Evolutionary conservation across 352 stramenopile species (phyloP), one percentile per base, ranked within the genome.

Genomic region (Phytophthora pseudosyringae): DNA sequence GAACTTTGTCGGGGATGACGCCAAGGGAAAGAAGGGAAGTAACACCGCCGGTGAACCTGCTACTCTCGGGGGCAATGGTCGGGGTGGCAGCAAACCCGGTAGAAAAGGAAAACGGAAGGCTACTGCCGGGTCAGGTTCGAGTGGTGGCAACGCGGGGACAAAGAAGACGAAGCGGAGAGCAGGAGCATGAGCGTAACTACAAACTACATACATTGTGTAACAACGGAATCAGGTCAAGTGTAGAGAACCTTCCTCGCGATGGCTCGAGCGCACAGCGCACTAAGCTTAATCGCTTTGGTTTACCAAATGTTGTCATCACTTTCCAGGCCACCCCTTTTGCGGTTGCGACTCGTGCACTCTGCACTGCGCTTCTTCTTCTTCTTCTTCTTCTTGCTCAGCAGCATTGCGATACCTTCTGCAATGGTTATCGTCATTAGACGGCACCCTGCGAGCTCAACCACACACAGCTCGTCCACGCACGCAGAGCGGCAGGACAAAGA

Each of bases 361-460:
- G n/a, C 21, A 48, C 39, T 49, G 12, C 3, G 12, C 35, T 48
- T 29, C 5, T 18, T 39, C 32, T 5, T 28, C 28, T 60, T 71
- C 62, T 71, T 61, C 50, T 46, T 41, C 26, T 65, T 61, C 3
- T 57, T 59, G 64, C 71, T 80, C 71, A 80, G 71, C 71, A 67
- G 59, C 52, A 69, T 66, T 80, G 68, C 67, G 68, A 80, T 76
- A 80, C 71, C 71, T 80, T 80, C 71, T 80, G 68, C 71, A 80
- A 72, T 75, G 41, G 61, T 66, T 76, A 63, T 80, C 68, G 51
- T 69, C 71, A 80, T 67, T 31, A 66, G 61, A 71, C 67, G 51
- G 11, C 64, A 56, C 11, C 31, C 62, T 40, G 52, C 59, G 64
- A 73, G 64, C 58, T 80, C 68, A 72, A 75, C 65, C 60, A 50